Evolutionary conservation across 352 stramenopile species (phyloP), one percentile per base, ranked within the genome.

Genomic region (Nannochloropsis limnetica): DNA sequence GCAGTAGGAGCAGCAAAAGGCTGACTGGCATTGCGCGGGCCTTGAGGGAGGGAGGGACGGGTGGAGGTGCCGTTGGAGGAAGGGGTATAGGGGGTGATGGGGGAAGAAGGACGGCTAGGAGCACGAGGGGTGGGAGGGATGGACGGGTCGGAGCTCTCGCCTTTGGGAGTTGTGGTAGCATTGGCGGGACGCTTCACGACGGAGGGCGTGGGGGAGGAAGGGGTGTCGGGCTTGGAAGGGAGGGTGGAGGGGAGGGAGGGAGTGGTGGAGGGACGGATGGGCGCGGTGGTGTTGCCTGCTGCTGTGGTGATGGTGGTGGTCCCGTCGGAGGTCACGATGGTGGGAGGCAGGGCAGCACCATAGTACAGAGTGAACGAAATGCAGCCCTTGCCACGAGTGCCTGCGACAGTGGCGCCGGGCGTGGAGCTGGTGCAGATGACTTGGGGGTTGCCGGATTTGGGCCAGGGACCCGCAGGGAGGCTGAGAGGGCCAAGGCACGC

Each of bases 171-270:
- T 1, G 1, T 74, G 61, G n/a, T 74, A 15, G 25, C n/a, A 20
- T 74, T 74, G 6, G 61, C 61, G 1, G n/a, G 61, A 20, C n/a
- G 61, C 61, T 25, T 74, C 1, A 28, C n/a, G 3, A 74, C 61
- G 9, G 61, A 25, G 61, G 61, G 61, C 15, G 22, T 15, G 4
- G 61, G 61, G n/a, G 61, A 74, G n/a, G 61, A 74, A 31, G 61
- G 61, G 61, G 61, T 74, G 61, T 74, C 61, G 25, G 61, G 61
- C n/a, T 29, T 25, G 61, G 61, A 74, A 29, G 61, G 61, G n/a
- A 74, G 25, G 61, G 61, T 22, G 17, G 54, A 68, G 20, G 54
- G 54, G 6, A n/a, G 61, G 61, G 61, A 74, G 11, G 61, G 61
- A 11, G 44, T 67, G 61, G 61, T 3, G 4, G 61, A 74, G 61